phyloP scores from a whole-genome alignment of 805 yeast genomes.

The Myxozyma sirexii region DNA sequence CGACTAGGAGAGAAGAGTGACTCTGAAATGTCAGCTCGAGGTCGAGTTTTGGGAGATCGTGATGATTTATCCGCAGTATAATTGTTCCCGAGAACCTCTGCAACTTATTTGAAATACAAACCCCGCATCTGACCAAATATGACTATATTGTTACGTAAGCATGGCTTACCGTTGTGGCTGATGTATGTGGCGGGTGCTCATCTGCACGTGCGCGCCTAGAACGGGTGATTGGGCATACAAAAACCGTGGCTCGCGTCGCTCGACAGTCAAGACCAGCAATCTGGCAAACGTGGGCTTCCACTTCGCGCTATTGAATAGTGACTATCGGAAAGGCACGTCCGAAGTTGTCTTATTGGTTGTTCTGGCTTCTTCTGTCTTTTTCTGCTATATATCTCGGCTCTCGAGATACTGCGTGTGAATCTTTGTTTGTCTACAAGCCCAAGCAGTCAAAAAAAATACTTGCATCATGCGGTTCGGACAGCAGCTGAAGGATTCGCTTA shows the following conservation, averaged over 20 bases:
- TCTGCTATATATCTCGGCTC: neutral
- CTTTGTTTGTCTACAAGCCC: neutral
- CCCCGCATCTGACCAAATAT: neutral
- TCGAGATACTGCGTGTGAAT: neutral
- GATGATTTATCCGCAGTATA: slow-evolving; percentile 9
- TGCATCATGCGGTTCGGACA: slow-evolving; percentile 91
- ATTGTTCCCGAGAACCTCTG: slow-evolving; percentile 1
- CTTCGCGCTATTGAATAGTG: too few relatives aligned
- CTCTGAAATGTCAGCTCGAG: neutral
- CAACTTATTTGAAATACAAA: neutral
- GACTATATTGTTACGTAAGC: neutral
- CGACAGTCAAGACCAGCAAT: neutral
- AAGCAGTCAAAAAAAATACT: neutral
- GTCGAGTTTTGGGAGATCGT: neutral
- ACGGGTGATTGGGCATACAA: neutral
- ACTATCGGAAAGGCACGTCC: too few relatives aligned
- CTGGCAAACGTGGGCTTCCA: neutral
- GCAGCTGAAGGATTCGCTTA: slow-evolving; percentile 83
- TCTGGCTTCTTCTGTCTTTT: neutral
- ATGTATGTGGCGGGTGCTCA: neutral
- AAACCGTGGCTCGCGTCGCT: neutral
- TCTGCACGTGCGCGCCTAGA: neutral
- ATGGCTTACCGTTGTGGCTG: neutral
- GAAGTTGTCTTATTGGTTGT: neutral
- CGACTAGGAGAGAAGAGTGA: neutral